Conservation (phyloP, 768 basidiomycete genomes). For the Mycena amicta region DNA sequence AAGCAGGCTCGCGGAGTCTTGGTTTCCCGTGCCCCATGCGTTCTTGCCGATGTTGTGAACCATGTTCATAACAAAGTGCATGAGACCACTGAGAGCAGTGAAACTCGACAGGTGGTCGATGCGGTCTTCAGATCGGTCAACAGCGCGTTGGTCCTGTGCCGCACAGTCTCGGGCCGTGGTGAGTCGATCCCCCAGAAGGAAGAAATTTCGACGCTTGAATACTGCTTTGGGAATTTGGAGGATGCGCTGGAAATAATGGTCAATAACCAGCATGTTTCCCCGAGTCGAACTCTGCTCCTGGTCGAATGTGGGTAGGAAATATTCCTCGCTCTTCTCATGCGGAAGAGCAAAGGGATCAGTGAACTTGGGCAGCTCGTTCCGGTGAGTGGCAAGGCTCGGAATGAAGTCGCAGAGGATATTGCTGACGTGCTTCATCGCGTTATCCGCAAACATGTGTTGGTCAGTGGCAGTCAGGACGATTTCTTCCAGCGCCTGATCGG, state of each 20-base stretch:
- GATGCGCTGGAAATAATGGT: conserved; percentile 3
- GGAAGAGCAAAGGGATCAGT: conserved; percentile 2
- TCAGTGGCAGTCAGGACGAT: background rate
- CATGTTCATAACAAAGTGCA: conserved; percentile 13
- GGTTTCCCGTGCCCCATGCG: background rate
- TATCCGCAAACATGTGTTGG: background rate
- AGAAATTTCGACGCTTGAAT: conserved; percentile 1
- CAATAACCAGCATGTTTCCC: conserved; percentile 15
- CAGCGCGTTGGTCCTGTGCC: conserved; percentile 8
- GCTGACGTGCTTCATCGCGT: background rate
- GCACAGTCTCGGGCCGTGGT: conserved; percentile 13
- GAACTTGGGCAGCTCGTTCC: background rate
- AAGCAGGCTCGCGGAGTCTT: background rate
- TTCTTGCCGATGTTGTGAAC: conserved; percentile 10
- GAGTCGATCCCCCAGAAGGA: conserved; percentile 15
- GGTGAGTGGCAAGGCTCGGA: background rate
- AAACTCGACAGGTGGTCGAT: conserved; percentile 15
- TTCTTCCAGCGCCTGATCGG: background rate
- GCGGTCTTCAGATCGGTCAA: conserved; percentile 8
- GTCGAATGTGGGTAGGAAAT: conserved; percentile 12
- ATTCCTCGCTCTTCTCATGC: conserved; percentile 1
- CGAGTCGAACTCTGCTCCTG: conserved; percentile 14
- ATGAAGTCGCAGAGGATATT: conserved; percentile 1
- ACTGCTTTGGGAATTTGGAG: conserved; percentile 1
- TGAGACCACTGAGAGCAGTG: conserved; percentile 5